A percentile compares a stretch with the other conserved stretches of the same genome.
Conservation (phyloP, 768 basidiomycete genomes). For the Boletus sp. region DNA sequence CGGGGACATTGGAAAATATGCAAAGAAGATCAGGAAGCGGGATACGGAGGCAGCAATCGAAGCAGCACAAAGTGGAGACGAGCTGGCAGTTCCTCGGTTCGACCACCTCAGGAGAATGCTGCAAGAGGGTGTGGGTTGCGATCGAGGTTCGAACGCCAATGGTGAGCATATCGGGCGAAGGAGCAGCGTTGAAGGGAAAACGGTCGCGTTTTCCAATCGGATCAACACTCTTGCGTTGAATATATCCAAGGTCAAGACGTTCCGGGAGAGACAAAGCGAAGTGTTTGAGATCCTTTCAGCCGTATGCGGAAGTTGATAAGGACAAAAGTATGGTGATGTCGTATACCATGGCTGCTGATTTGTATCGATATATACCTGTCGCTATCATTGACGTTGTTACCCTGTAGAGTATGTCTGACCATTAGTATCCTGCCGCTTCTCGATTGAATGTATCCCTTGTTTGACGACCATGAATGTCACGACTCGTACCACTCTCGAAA, state of each 20-base stretch:
- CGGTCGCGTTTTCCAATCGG: conserved; percentile 72
- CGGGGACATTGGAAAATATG: conserved; percentile 49
- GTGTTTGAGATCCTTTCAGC: conserved; percentile 59
- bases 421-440: neutral
- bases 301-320: conserved; percentile 17
- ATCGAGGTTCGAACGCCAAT: conserved; percentile 6
- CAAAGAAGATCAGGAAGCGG: conserved; percentile 47
- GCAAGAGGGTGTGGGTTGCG: conserved; percentile 55
- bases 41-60: conserved; percentile 56
- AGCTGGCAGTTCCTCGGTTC: conserved; percentile 44
- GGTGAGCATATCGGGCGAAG: conserved; percentile 33
- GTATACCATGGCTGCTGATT: neutral
- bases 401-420: neutral
- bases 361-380: conserved; percentile 6
- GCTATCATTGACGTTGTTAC: neutral
- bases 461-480: neutral
- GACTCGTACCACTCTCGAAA: neutral
- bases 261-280: conserved; percentile 65
- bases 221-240: conserved; percentile 72
- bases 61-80: conserved; percentile 31
- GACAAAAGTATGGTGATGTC: neutral
- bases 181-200: conserved; percentile 59
- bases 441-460: neutral
- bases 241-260: conserved; percentile 69
- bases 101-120: conserved; percentile 60